Conservation (phyloP, 768 basidiomycete genomes). For the Lentinula lateritia region DNA sequence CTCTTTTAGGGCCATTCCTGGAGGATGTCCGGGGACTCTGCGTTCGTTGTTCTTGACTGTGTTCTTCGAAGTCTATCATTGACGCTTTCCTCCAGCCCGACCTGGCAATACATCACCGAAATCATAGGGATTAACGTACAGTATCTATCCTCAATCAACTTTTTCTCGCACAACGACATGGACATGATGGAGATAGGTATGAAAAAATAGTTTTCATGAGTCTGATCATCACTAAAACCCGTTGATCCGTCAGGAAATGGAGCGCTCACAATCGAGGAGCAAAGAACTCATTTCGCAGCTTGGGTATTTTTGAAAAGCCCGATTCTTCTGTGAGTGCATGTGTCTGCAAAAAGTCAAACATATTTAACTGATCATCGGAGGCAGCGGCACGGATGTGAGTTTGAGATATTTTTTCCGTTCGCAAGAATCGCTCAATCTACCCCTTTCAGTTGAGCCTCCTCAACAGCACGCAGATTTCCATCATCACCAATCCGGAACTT, state of each 20-base stretch:
- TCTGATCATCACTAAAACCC: background rate
- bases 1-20: slow-evolving; percentile 42
- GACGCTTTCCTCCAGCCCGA: slow-evolving; percentile 21
- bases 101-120: slow-evolving; percentile 44
- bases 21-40: slow-evolving; percentile 46
- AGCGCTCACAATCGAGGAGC: slow-evolving; percentile 38
- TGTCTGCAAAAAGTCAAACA: background rate
- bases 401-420: background rate
- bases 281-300: slow-evolving; percentile 53
- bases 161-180: slow-evolving; percentile 52
- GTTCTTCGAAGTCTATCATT: background rate
- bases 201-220: background rate
- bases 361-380: background rate
- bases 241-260: slow-evolving; percentile 35
- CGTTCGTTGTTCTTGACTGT: slow-evolving; percentile 16
- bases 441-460: slow-evolving; percentile 33
- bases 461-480: slow-evolving; percentile 33
- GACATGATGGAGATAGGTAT: slow-evolving; percentile 49
- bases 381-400: slow-evolving; percentile 31
- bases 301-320: slow-evolving; percentile 57
- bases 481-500: slow-evolving; percentile 46
- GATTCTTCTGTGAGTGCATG: slow-evolving; percentile 35
- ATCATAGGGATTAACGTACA: slow-evolving; percentile 39
- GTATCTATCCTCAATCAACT: slow-evolving; percentile 35
- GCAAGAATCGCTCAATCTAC: background rate